Evolutionary conservation across 805 yeast genomes (phyloP).

Genomic region (Suhomyces sp.): DNA sequence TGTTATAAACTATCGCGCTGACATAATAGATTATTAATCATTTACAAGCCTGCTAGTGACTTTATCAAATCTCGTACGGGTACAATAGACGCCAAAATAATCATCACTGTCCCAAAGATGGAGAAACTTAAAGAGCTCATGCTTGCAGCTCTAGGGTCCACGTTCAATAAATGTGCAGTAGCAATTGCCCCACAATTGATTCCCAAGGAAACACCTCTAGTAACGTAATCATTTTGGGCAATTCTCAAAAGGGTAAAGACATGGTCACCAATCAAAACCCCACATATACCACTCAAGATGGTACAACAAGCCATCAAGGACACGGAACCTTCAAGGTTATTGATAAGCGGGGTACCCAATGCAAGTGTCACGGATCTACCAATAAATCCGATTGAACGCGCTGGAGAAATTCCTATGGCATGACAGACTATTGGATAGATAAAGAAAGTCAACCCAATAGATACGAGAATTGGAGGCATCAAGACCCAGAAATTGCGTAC

Average conservation of each 20-base stretch:
- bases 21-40: neutral
- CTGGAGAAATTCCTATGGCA: constrained; percentile 60
- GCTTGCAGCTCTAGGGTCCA: constrained; percentile 79
- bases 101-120: constrained; percentile 71
- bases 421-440: constrained; percentile 69
- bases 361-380: constrained; percentile 81
- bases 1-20: too few species aligned
- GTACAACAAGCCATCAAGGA: constrained; percentile 79
- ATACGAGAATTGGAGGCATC: constrained; percentile 56
- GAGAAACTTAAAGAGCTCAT: constrained; percentile 72
- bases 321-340: constrained; percentile 65
- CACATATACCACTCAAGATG: constrained; percentile 71
- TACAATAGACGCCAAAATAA: constrained; percentile 61
- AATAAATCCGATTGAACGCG: constrained; percentile 68
- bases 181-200: constrained; percentile 82
- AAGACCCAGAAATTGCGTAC: constrained; percentile 56
- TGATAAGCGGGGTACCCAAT: constrained; percentile 70
- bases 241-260: constrained; percentile 53
- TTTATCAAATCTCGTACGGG: constrained; percentile 40
- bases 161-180: constrained; percentile 67
- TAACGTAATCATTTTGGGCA: constrained; percentile 63
- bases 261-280: constrained; percentile 63
- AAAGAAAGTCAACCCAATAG: constrained; percentile 59
- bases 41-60: constrained; percentile 44
- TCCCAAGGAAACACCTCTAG: constrained; percentile 75